Conservation (phyloP, 176 grass and related monocot species). For the Guadua angustifolia region DNA sequence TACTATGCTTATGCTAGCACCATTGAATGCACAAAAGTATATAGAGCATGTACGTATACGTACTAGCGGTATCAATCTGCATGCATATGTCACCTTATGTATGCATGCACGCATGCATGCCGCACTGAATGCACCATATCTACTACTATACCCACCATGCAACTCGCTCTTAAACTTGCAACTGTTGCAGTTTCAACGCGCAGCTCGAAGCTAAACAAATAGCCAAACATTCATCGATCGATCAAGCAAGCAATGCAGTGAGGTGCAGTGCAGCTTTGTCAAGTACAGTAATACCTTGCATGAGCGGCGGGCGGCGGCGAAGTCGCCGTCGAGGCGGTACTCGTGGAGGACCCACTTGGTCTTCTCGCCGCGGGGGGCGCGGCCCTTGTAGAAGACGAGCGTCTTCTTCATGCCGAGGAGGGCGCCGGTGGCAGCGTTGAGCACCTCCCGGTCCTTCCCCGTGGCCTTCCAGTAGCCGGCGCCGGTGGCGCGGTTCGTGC, state of each 20-base stretch:
- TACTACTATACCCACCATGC: neutral
- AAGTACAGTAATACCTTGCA: slow-evolving; percentile 54
- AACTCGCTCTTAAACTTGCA: neutral
- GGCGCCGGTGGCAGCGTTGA: slow-evolving; percentile 58
- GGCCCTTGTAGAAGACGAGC: slow-evolving; percentile 94
- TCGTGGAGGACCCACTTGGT: slow-evolving; percentile 98
- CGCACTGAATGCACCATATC: slow-evolving; percentile 19
- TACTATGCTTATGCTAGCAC: slow-evolving; percentile 41
- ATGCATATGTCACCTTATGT: slow-evolving; percentile 46
- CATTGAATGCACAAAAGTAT: slow-evolving; percentile 48
- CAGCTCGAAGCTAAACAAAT: neutral
- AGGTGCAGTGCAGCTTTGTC: neutral
- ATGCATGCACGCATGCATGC: slow-evolving; percentile 32
- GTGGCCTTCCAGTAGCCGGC: slow-evolving; percentile 99
- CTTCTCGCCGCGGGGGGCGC: slow-evolving; percentile 90
- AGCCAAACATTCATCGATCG: neutral
- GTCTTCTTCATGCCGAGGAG: slow-evolving; percentile 98
- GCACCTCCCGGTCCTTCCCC: slow-evolving; percentile 92
- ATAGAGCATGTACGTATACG: neutral
- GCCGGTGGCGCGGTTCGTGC: slow-evolving; percentile 88
- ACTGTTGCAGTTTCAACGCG: slow-evolving; percentile 22
- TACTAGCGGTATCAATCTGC: slow-evolving; percentile 39
- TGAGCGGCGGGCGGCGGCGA: slow-evolving; percentile 60
- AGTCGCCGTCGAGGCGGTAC: slow-evolving; percentile 94
- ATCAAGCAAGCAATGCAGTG: neutral